Conservation (phyloP, 768 basidiomycete species). For the Polyporus arcularius region DNA sequence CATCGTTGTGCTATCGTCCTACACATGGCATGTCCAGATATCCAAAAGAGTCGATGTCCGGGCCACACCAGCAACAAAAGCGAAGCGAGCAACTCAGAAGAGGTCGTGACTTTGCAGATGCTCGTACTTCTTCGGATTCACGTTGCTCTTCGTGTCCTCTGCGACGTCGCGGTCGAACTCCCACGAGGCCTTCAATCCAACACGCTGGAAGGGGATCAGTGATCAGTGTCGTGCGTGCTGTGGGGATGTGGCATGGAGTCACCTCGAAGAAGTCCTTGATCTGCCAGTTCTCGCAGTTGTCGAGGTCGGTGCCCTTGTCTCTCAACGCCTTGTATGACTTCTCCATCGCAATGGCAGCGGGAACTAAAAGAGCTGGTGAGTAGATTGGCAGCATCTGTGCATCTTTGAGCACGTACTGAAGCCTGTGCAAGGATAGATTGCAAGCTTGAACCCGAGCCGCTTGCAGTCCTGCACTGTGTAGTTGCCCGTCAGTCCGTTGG, state of each 20-base stretch:
- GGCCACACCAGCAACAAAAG: neutral
- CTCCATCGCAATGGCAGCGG: slow-evolving; percentile 29
- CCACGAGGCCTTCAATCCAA: slow-evolving; percentile 24
- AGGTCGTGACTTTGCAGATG: slow-evolving; percentile 21
- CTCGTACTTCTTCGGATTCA: slow-evolving; percentile 29
- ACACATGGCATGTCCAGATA: too few species aligned
- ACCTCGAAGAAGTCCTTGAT: slow-evolving; percentile 33
- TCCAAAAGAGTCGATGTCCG: neutral
- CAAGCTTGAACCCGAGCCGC: slow-evolving; percentile 28
- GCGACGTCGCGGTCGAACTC: slow-evolving; percentile 24
- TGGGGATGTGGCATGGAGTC: neutral
- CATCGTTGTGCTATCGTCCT: too few species aligned
- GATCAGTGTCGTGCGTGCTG: too few species aligned
- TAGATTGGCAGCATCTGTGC: neutral
- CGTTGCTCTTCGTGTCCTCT: slow-evolving; percentile 15
- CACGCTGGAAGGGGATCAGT: slow-evolving; percentile 12
- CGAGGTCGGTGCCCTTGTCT: slow-evolving; percentile 26
- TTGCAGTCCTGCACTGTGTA: slow-evolving; percentile 26
- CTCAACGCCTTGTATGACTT: slow-evolving; percentile 24
- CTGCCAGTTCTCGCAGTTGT: slow-evolving; percentile 24
- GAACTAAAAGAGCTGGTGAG: slow-evolving; percentile 7
- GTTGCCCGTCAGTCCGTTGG: slow-evolving; percentile 29
- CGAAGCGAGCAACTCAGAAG: slow-evolving; percentile 6
- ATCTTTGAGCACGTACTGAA: slow-evolving; percentile 18
- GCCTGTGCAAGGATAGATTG: slow-evolving; percentile 30